Evolutionary conservation across 495 filamentous ascomycete genomes (phyloP), one percentile per base, ranked within the genome.

Genomic region (Aspergillus baeticus): DNA sequence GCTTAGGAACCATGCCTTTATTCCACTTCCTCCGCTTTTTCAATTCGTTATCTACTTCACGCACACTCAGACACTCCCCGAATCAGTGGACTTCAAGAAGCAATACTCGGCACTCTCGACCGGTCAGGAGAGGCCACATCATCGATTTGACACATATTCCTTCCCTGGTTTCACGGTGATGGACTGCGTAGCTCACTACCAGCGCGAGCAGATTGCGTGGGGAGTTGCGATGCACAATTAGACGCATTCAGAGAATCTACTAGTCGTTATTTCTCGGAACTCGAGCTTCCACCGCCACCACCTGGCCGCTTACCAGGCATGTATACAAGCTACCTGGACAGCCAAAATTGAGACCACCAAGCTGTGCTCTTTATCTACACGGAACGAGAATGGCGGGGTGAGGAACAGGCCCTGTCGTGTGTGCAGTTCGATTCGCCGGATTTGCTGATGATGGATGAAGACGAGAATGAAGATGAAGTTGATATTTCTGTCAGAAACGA

Each of bases 61-160:
- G 10, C 39, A 58, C n/a, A 15, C 46, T 26, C 2, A 52, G 1
- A n/a, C 33, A 1, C 5, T 43, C 8, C 48, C 48, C 3, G 20
- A 10, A 5, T 11, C 21, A 14, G 20, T 39, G 2, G 41, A 52
- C 10, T 13, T 37, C 22, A n/a, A 18, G 20, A 21, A n/a, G 8
- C 43, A 52, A 18, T 45, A 47, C 22, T 2, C 15, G 6, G 17
- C 36, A n/a, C 29, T 51, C 29, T 51, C 1, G 22, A 1, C n/a
- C n/a, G 36, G 5, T 5, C 21, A 5, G 3, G 17, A 23, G 17
- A 11, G 10, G 15, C 15, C 6, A 38, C 20, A 53, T 11, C 18
- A 17, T 15, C 38, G 55, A 15, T 47, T 58, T 11, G 55, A 58
- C 29, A 15, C 46, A 5, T 58, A 52, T 14, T 58, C 52, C 18